Percentiles rank a stretch among this genome's conserved stretches.
These are phyloP conservation scores for Aureobasidium leucospermi DNA, from an alignment of 2,329 filamentous ascomycete species.

Conservation along the genomic window DNA sequence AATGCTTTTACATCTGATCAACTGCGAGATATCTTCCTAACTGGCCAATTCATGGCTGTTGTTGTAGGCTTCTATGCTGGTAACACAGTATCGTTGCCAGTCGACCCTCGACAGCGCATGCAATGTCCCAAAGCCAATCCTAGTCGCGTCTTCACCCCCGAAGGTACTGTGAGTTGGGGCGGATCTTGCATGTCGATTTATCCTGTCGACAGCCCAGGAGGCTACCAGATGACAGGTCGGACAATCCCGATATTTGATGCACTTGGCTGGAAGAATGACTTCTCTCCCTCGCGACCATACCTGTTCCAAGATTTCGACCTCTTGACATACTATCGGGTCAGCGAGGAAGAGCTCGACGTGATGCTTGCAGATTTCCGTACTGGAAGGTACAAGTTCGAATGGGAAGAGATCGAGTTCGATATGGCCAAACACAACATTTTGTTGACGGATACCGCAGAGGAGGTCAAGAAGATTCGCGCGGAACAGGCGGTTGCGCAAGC, in stretches of 20 bases:
- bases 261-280: constrained; percentile 45
- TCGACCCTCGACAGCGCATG: constrained; percentile 48
- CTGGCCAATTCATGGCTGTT: constrained; percentile 45
- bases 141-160: constrained; percentile 49
- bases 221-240: constrained; percentile 46
- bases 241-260: constrained; percentile 49
- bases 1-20: constrained; percentile 46
- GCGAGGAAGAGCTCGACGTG: constrained; percentile 44
- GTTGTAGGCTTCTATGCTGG: constrained; percentile 50
- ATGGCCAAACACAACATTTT: constrained; percentile 49
- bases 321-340: constrained; percentile 48
- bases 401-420: constrained; percentile 45
- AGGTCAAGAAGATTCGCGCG: constrained; percentile 40
- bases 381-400: constrained; percentile 47
- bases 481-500: constrained; percentile 43
- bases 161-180: constrained; percentile 50
- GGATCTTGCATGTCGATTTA: constrained; percentile 49
- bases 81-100: constrained; percentile 42
- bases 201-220: constrained; percentile 50
- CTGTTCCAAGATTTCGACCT: constrained; percentile 53
- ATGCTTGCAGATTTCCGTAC: constrained; percentile 42
- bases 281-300: constrained; percentile 41
- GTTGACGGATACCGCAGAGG: constrained; percentile 38
- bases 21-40: constrained; percentile 45
- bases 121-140: constrained; percentile 50